phyloP scores from a whole-genome alignment of 1,284 basidiomycete species.

The Rhizoctonia solani region DNA sequence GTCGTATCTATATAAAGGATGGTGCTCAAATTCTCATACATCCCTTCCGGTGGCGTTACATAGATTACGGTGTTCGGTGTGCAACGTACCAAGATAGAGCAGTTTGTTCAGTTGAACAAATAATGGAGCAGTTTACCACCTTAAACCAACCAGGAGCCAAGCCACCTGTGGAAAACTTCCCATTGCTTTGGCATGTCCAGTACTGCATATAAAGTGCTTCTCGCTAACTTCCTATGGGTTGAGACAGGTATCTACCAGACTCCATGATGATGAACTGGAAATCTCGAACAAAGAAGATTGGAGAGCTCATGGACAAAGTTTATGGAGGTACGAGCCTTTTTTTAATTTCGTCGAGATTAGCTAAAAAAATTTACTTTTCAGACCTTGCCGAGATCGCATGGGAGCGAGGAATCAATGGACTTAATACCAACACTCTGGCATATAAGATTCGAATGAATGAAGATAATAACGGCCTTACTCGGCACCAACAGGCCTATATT shows the following conservation, averaged over 20 bases:
- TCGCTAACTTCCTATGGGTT: too few relatives aligned
- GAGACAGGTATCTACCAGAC: slow-evolving; percentile 1
- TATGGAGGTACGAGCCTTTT: neutral
- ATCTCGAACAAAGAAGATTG: neutral
- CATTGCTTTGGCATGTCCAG: too few relatives aligned
- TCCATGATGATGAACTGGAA: slow-evolving; percentile 5
- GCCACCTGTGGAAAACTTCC: slow-evolving; percentile 15
- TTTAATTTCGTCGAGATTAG: too few relatives aligned
- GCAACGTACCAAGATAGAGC: slow-evolving; percentile 14
- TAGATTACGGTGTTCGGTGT: slow-evolving; percentile 23
- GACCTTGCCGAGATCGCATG: slow-evolving; percentile 28
- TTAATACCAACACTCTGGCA: slow-evolving; percentile 2
- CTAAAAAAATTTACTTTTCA: too few relatives aligned
- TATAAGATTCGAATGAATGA: slow-evolving; percentile 7
- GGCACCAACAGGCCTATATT: slow-evolving; percentile 8
- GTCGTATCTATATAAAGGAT: neutral
- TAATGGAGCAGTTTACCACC: neutral
- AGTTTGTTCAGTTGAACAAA: slow-evolving; percentile 1
- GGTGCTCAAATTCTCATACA: too few relatives aligned
- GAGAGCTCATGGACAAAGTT: slow-evolving; percentile 7
- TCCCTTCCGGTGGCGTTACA: neutral
- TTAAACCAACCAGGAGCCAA: neutral
- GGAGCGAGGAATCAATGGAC: slow-evolving; percentile 3
- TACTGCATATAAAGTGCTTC: too few relatives aligned
- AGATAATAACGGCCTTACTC: neutral